phyloP scores from a whole-genome alignment of 2,329 filamentous ascomycete genomes.

The Ascochyta fabae region DNA sequence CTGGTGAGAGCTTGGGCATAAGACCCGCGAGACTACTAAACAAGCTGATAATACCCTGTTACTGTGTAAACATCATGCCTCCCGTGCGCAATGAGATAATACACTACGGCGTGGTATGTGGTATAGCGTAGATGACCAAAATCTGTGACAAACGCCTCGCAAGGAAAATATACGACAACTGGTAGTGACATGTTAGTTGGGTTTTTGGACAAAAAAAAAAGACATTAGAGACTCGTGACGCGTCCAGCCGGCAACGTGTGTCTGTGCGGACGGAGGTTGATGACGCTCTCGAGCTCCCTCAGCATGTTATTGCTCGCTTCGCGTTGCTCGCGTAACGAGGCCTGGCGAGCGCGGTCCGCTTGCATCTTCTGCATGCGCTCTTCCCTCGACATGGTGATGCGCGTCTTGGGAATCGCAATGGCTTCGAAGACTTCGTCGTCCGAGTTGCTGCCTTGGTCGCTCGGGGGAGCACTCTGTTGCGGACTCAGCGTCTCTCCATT shows the following conservation, averaged over 20 bases:
- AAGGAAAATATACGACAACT: background rate
- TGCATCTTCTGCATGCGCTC: conserved; percentile 87
- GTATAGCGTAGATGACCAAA: conserved; percentile 8
- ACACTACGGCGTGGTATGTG: background rate
- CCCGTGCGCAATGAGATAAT: conserved; percentile 3
- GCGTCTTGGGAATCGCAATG: conserved; percentile 72
- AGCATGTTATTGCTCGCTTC: conserved; percentile 91
- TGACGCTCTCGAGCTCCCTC: conserved; percentile 88
- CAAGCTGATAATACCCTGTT: background rate
- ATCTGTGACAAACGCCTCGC: conserved; percentile 6
- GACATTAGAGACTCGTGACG: conserved; percentile 43
- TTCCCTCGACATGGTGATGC: conserved; percentile 77
- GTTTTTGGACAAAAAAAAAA: conserved; percentile 2
- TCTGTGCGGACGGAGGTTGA: conserved; percentile 53
- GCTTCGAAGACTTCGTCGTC: conserved; percentile 90
- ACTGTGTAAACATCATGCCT: conserved; percentile 5
- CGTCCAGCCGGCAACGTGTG: conserved; percentile 31
- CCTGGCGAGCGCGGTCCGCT: conserved; percentile 80
- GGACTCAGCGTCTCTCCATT: conserved; percentile 70
- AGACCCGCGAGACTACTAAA: conserved; percentile 3
- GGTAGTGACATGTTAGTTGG: background rate
- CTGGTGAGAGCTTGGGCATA: conserved; percentile 8
- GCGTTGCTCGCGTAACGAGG: conserved; percentile 72
- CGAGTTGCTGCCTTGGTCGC: conserved; percentile 60
- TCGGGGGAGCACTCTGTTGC: conserved; percentile 46